phyloP scores from a whole-genome alignment of 2,329 filamentous ascomycete species.

The Aspergillus brasiliensis region DNA sequence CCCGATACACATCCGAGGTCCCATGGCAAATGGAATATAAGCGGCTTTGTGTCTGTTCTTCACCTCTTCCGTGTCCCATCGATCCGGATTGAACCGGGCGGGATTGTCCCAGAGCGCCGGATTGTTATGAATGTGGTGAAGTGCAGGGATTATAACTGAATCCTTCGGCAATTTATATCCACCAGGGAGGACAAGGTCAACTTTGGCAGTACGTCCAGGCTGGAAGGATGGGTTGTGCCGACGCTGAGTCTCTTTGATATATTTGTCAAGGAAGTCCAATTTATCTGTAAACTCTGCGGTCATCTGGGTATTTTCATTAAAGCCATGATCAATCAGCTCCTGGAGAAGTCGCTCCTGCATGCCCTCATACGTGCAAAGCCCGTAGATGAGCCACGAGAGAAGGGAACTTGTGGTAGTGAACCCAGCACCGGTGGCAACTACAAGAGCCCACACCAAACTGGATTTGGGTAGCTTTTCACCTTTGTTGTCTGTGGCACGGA shows the following conservation, averaged over 20 bases:
- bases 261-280: slow-evolving; percentile 47
- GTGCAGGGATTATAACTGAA: slow-evolving; percentile 55
- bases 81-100: slow-evolving; percentile 58
- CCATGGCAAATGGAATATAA: slow-evolving; percentile 62
- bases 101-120: slow-evolving; percentile 60
- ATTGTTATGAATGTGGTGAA: slow-evolving; percentile 53
- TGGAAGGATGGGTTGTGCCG: slow-evolving; percentile 64
- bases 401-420: slow-evolving; percentile 64
- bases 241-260: slow-evolving; percentile 62
- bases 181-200: slow-evolving; percentile 60
- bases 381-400: slow-evolving; percentile 61
- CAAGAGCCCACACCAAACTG: slow-evolving; percentile 43
- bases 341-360: slow-evolving; percentile 61
- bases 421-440: slow-evolving; percentile 60
- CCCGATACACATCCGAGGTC: slow-evolving; percentile 61
- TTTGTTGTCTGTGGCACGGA: slow-evolving; percentile 56
- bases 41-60: slow-evolving; percentile 54
- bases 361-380: slow-evolving; percentile 55
- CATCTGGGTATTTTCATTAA: slow-evolving; percentile 45
- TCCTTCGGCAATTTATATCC: slow-evolving; percentile 59
- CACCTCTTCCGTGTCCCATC: slow-evolving; percentile 59
- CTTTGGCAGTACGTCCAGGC: slow-evolving; percentile 58
- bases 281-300: slow-evolving; percentile 52
- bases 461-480: slow-evolving; percentile 56
- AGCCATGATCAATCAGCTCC: slow-evolving; percentile 56